Conservation (phyloP, 305 asterid genomes). For the Andrographis paniculata region DNA sequence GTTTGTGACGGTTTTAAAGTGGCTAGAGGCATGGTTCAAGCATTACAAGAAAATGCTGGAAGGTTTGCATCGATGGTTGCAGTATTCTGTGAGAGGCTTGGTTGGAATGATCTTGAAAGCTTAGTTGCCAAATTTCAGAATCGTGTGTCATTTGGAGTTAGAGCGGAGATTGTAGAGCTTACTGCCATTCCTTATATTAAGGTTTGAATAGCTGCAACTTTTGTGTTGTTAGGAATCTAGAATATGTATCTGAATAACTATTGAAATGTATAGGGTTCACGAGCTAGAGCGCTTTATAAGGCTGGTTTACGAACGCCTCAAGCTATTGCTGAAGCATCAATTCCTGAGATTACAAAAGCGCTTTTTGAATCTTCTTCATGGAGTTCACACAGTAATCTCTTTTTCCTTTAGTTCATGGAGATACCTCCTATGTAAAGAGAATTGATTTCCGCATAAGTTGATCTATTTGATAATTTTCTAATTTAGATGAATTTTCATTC, state of each 20-base stretch:
- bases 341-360: conserved; percentile 84
- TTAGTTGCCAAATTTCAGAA: conserved; percentile 88
- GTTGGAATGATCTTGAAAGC: conserved; percentile 96
- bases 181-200: conserved; percentile 89
- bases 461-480: background rate
- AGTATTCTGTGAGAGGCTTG: conserved; percentile 98
- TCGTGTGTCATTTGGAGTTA: conserved; percentile 97
- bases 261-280: conserved; percentile 63
- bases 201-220: conserved; percentile 37
- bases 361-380: conserved; percentile 88
- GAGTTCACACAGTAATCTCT: conserved; percentile 62
- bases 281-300: conserved; percentile 97
- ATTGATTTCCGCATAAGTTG: background rate
- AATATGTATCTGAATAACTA: conserved; percentile 20
- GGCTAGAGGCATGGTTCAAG: conserved; percentile 99
- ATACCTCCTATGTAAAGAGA: too few species aligned
- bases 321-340: conserved; percentile 92
- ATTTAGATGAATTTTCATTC: conserved; percentile 19
- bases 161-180: conserved; percentile 98
- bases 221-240: conserved; percentile 14
- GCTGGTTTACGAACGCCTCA: conserved; percentile 95
- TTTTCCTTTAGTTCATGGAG: background rate
- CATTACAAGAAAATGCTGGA: conserved; percentile 98
- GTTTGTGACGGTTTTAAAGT: conserved; percentile 90
- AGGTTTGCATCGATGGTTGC: conserved; percentile 99